These are phyloP conservation scores for Wilcoxina mikolae DNA, from an alignment of 495 filamentous ascomycete species.

Conservation along the genomic window DNA sequence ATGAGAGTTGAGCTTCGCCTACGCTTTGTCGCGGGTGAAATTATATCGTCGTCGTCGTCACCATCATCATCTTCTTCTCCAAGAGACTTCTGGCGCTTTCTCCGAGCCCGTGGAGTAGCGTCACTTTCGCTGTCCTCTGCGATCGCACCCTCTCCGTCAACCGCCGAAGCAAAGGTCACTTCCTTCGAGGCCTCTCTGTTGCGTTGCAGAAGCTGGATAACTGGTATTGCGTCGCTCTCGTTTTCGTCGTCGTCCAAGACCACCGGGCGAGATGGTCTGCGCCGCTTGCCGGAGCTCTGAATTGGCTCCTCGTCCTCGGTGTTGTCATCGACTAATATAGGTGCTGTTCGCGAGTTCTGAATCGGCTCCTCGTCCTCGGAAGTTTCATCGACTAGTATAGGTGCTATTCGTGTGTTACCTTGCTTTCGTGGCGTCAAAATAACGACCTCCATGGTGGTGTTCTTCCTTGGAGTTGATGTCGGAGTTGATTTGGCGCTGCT, in stretches of 20 bases:
- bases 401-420: not conserved
- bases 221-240: conserved; percentile 6
- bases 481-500: not conserved
- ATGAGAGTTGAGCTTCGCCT: not conserved
- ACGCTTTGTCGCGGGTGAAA: conserved; percentile 3
- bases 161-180: not conserved
- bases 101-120: not conserved
- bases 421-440: not conserved
- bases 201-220: not conserved
- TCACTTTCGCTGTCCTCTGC: not conserved
- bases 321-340: not conserved
- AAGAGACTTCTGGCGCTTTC: not conserved
- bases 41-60: conserved; percentile 12
- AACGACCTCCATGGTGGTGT: not conserved
- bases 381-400: not conserved
- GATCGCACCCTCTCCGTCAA: not conserved
- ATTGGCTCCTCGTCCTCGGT: conserved; percentile 5
- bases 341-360: not conserved
- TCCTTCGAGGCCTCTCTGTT: not conserved
- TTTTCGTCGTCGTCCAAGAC: not conserved
- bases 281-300: not conserved
- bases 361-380: conserved; percentile 8
- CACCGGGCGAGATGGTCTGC: not conserved
- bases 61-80: conserved; percentile 8
- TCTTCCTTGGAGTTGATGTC: conserved; percentile 1